Evolutionary conservation across 1,284 basidiomycete genomes (phyloP), one percentile per base, ranked within the genome.

Genomic region (Leccinum fallax): DNA sequence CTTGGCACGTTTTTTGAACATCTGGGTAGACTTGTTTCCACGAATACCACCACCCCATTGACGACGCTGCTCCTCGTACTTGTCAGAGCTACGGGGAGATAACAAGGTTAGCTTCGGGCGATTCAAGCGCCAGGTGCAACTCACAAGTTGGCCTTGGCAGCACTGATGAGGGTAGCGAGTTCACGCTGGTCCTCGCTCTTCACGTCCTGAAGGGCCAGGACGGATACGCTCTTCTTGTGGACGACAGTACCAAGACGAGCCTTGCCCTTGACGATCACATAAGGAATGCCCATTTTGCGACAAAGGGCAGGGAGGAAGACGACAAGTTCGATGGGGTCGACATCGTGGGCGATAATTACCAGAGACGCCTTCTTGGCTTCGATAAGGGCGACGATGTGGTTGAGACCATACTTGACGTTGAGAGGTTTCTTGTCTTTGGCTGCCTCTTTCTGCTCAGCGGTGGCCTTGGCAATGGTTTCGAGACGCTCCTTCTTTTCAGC

Each of bases 201-300:
- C 73, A 98, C 96, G 59, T 98, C 95, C 81, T 97, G 93, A 69
- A 99, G 80, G 57, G 92, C 90, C 63, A 95, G 81, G 65, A 97
- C 92, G 65, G 96, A 92, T 59, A 95, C 88, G 62, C 95, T 98
- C 90, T 98, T 98, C 89, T 98, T 97, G 88, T 96, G 93, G 58
- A 96, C 95, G 63, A 97, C 93, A 15, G 94, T 94, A 71, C 97
- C 97, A 71, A 98, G 92, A 77, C 97, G 94, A 62, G 96, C 93
- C 84, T 98, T 98, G 82, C 90, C 91, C 87, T 98, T 97, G 74
- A 98, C 95, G 72, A 99, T 98, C 68, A 97, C 94, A 82, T 98
- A 98, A 38, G 95, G 95, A 55, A 98, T 89, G 77, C 95, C 96
- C 95, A 98, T 97, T 90, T 98, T 98, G 80, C 95, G 89, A 85